Base-by-base conservation (phyloP, 345 rosid species). In the Lumnitzera racemosa region DNA sequence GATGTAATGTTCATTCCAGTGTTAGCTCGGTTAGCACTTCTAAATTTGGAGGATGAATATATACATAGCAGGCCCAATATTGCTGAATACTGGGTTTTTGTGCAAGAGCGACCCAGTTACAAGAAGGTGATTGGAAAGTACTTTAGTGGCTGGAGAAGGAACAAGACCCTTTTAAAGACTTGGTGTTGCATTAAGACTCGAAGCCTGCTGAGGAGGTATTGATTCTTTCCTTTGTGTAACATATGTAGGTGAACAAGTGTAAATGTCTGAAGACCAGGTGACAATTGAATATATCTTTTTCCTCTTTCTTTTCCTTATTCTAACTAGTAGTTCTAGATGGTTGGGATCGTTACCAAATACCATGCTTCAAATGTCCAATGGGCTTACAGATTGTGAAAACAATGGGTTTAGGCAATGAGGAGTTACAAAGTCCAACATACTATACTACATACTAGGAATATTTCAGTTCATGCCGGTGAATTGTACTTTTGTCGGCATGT, bases 1-100 rank as follows among this genome's bases (percentile, higher is more conserved):
- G 98, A 92, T 46, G 84, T 82, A 20, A 75, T 76, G 83, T 76
- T 92, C 16, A 70, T 87, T 54, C 96, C 98, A 0, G 79, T 89
- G 23, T 73, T 92, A 31, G 82, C 90, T 56, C 78, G 96, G 12
- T 36, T 92, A 48, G 75, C 77, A 17, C 80, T 92, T 11, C 59
- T 92, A 75, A 81, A 69, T 68, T 58, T 89, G 74, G 84, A 81
- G 74, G 87, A 87, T 0, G 87, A 89, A 73, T 85, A 85, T 51
- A 81, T 87, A 64, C 70, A 31, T 58, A 72, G 81, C 65, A 86
- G 96, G 71, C 88, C 75, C 23, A 87, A 71, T 55, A 77, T 89
- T 14, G 81, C 85, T 0, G 72, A 64, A 61, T 89, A 92, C 72
- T 89, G 98, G 98, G 49, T 43, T 50, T 2, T 75, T 76, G 91